These are phyloP conservation scores for Paracoccidioides brasiliensis DNA, from an alignment of 2,329 filamentous ascomycete species.

Conservation along the genomic window DNA sequence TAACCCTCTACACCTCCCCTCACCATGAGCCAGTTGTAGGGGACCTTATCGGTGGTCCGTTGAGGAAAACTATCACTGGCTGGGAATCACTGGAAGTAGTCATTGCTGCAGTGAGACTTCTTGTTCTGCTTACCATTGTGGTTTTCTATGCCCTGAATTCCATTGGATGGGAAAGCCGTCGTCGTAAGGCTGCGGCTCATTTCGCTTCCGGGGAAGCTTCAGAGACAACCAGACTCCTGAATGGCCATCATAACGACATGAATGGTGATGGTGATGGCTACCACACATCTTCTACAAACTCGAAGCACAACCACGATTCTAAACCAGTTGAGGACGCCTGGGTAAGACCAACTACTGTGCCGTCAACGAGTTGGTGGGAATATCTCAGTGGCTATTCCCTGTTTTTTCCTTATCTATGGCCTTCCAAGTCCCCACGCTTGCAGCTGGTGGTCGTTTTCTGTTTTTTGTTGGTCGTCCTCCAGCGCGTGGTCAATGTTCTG, in stretches of 20 bases:
- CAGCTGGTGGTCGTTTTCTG: constrained; percentile 71
- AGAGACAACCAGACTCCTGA: constrained; percentile 32
- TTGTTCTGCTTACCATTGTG: constrained; percentile 49
- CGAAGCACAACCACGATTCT: constrained; percentile 27
- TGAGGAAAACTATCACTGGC: constrained; percentile 28
- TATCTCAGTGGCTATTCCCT: constrained; percentile 84
- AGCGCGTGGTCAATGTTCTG: constrained; percentile 72
- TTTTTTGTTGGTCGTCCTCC: constrained; percentile 64
- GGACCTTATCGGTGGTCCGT: constrained; percentile 31
- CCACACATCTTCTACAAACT: constrained; percentile 28
- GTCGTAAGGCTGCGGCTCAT: constrained; percentile 17
- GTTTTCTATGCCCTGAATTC: constrained; percentile 44
- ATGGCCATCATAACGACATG: constrained; percentile 23
- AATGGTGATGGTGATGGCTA: constrained; percentile 40
- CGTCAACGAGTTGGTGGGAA: constrained; percentile 88
- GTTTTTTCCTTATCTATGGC: constrained; percentile 96
- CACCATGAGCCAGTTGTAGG: constrained; percentile 51
- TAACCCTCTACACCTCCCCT: constrained; percentile 53
- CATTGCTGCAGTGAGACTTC: constrained; percentile 55
- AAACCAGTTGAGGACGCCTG: constrained; percentile 55
- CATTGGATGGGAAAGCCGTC: constrained; percentile 34
- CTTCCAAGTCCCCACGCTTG: constrained; percentile 61
- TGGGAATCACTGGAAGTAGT: constrained; percentile 32
- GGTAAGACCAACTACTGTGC: constrained; percentile 75
- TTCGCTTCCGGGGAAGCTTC: constrained; percentile 24